A percentile compares a stretch with the other conserved stretches of the same genome.
Evolutionary conservation across 129 eudicot genomes (phyloP).

Genomic region (Helianthus tuberosus): DNA sequence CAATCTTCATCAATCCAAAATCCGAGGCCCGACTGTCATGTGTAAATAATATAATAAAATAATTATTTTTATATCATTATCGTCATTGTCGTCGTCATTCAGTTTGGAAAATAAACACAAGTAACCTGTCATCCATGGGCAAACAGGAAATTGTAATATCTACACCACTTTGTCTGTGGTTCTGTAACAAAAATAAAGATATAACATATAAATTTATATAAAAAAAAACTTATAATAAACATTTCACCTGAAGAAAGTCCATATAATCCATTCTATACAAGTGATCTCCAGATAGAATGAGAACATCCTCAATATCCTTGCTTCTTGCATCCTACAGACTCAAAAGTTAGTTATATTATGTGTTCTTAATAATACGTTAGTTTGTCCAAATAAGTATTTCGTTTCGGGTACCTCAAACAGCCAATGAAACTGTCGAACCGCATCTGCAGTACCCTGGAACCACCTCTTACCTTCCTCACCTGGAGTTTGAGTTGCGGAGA

Average conservation of each 20-base stretch:
- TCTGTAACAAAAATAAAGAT: slow-evolving; percentile 45
- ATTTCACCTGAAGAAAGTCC: slow-evolving; percentile 86
- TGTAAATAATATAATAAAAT: slow-evolving; percentile 6
- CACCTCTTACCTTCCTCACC: slow-evolving; percentile 89
- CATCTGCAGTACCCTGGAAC: slow-evolving; percentile 99
- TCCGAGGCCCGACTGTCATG: slow-evolving; percentile 95
- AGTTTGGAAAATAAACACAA: background rate
- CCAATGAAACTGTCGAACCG: slow-evolving; percentile 97
- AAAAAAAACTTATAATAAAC: background rate
- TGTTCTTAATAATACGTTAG: no score
- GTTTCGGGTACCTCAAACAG: slow-evolving; percentile 73
- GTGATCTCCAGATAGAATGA: slow-evolving; percentile 96
- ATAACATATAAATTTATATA: background rate
- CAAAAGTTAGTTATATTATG: background rate
- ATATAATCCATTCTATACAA: slow-evolving; percentile 95
- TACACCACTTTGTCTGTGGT: slow-evolving; percentile 94
- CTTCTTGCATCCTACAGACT: slow-evolving; percentile 85
- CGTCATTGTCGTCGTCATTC: background rate
- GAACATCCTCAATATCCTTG: slow-evolving; percentile 89
- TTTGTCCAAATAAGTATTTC: background rate
- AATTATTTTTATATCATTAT: background rate
- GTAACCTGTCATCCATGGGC: slow-evolving; percentile 93
- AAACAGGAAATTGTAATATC: slow-evolving; percentile 81
- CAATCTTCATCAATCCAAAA: slow-evolving; percentile 96
- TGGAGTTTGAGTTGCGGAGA: slow-evolving; percentile 98